Conservation (phyloP, 2,329 filamentous ascomycete species). For the Verruconis gallopava region DNA sequence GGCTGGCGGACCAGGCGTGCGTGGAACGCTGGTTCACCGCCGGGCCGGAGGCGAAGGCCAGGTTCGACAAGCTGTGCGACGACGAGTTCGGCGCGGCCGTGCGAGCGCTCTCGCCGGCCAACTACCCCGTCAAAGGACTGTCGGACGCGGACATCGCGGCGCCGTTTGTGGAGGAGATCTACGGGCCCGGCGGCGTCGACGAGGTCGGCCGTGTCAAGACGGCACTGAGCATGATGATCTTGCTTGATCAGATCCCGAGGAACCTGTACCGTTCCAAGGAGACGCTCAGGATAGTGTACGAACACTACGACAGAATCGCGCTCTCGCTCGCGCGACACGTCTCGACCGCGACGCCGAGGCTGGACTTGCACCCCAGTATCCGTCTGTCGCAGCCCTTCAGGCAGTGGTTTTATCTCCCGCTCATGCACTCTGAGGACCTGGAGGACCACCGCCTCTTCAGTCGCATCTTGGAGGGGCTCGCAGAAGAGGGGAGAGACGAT, state of each 20-base stretch:
- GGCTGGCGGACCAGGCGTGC: conserved; percentile 3
- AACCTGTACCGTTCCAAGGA: conserved; percentile 43
- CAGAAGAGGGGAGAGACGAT: conserved; percentile 23
- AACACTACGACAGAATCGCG: conserved; percentile 43
- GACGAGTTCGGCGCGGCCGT: conserved; percentile 23
- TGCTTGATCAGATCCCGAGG: conserved; percentile 51
- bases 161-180: background rate
- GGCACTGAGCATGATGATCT: conserved; percentile 38
- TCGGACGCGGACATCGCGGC: conserved; percentile 14
- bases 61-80: conserved; percentile 26
- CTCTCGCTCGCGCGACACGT: conserved; percentile 30
- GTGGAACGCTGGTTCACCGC: conserved; percentile 25
- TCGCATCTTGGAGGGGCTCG: conserved; percentile 21
- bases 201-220: conserved; percentile 17
- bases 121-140: conserved; percentile 10
- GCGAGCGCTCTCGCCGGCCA: conserved; percentile 22
- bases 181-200: background rate
- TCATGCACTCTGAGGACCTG: conserved; percentile 45
- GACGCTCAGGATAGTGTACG: conserved; percentile 36
- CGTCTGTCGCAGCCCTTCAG: conserved; percentile 26
- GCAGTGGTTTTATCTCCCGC: conserved; percentile 46
- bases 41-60: conserved; percentile 22
- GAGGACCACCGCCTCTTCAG: conserved; percentile 30
- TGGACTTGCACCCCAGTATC: conserved; percentile 20
- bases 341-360: conserved; percentile 19